Evolutionary conservation across 2,329 filamentous ascomycete species (phyloP), one percentile per base, ranked within the genome.

Genomic region (Elsinoe perseae): DNA sequence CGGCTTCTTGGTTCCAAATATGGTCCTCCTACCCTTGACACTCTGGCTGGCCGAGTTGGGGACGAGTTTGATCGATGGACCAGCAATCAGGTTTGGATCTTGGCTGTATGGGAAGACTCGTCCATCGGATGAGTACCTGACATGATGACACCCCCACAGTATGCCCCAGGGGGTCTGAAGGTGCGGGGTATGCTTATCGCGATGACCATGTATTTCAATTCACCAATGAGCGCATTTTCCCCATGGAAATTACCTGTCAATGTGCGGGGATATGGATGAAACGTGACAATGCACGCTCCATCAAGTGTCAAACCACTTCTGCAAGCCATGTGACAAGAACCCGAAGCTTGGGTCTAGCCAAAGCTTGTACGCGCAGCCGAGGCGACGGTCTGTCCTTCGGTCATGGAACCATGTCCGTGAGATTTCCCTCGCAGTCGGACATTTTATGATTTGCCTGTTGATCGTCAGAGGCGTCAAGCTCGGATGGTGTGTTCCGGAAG

Each of bases 21-120:
- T 86, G 6, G 69, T 86, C 27, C 65, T 85, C 2, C 61, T 84
- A 52, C 83, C 83, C 1, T 54, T 82, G 18, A 85, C 81, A 0
- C 69, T 85, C 2, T 82, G 77, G 72, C 57, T 78, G 20, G 80
- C 82, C 2, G 80, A 84, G 54, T 57, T 83, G 5, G 74, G 76
- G 1, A 84, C 81, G 1, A 75, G 72, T 44, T 62, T 73, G 16
- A 69, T 85, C 14, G 83, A 86, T 60, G 78, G 83, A 60, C 82
- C 82, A 1, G 79, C 78, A 48, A 80, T 86, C 14, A 76, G 69
- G 46, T 76, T 84, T 62, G 69, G 80, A 9, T 72, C 74, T 27
- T 81, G 79, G 79, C 58, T 83, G 16, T 84, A 86, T 67, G 73
- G 68, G 58, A 74, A 68, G 62, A 73, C 74, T 30, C 25, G 2